Base-by-base conservation (phyloP, 129 eudicot genomes). In the Pulicaria dysenterica region DNA sequence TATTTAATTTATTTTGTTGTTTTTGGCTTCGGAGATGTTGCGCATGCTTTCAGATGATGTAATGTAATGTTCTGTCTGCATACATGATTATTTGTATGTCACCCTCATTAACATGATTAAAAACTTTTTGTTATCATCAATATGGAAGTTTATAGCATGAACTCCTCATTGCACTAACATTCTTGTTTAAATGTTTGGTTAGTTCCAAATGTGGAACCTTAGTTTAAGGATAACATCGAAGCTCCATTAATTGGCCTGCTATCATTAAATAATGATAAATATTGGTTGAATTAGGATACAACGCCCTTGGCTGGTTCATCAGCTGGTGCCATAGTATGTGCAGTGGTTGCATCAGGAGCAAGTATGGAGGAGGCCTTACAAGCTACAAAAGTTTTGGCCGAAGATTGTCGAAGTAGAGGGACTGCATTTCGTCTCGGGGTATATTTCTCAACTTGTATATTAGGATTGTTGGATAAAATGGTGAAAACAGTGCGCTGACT, bases 371-470 rank as follows among this genome's bases (percentile, higher is more conserved):
- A 95, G 69, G 99, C 99, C 15, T 69, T 95, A 62, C 34, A 74
- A 76, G 97, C 91, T 70, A 95, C 99, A 12, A 95, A 95, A 80
- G 72, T 90, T 55, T 76, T 95, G 83, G 96, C 99, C 65, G 82
- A 86, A 69, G 97, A 95, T 78, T 95, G 99, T 66, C 79, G 99
- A 81, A 89, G 86, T 58, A 82, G 79, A 56, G 99, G 99, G 71
- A 95, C 99, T 78, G 99, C 99, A 77, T 95, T 95, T 71, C 97
- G 99, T n/a, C 91, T 95, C 7, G 99, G 97, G 94, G 99, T 95
- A 95, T 73, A 81, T 77, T 58, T 65, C 48, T 62, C 49, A 43
- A 39, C 41, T 46, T 43, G 8, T 58, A 62, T 56, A 16, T 77
- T 14, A 47, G 55, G n/a, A 39, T 5, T 3, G 44, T 46, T 67